Evolutionary conservation across 2,329 filamentous ascomycete species (phyloP).

Genomic region (Cryphonectria japonica): DNA sequence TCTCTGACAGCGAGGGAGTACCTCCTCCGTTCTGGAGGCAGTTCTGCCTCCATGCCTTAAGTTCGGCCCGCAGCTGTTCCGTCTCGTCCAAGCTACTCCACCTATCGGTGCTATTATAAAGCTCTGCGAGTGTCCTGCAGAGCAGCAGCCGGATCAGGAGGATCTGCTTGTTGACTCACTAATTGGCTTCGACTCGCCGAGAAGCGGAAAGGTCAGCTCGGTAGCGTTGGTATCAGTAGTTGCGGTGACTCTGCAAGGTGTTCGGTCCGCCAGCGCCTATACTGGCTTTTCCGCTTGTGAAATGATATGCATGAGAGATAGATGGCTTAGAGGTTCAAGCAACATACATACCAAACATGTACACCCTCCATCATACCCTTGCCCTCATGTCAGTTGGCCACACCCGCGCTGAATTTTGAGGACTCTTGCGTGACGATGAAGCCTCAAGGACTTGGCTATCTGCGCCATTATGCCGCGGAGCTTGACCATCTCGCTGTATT

Average conservation of each 20-base stretch:
- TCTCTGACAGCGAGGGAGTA: neutral
- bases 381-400: slow-evolving; percentile 9
- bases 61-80: neutral
- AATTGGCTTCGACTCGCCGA: slow-evolving; percentile 8
- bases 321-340: too few relatives aligned
- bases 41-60: too few relatives aligned
- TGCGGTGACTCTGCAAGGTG: too few relatives aligned
- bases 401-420: slow-evolving; percentile 13
- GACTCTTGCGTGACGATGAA: slow-evolving; percentile 18
- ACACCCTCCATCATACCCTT: slow-evolving; percentile 22
- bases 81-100: slow-evolving; percentile 7
- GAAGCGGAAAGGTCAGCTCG: slow-evolving; percentile 11
- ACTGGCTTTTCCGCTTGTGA: too few relatives aligned
- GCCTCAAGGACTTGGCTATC: slow-evolving; percentile 16
- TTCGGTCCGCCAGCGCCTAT: too few relatives aligned
- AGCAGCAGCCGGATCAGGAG: slow-evolving; percentile 12
- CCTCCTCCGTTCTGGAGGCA: too few relatives aligned
- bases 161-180: slow-evolving; percentile 1
- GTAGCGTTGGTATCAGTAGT: neutral
- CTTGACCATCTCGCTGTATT: slow-evolving; percentile 15
- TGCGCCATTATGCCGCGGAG: slow-evolving; percentile 13
- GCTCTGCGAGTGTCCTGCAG: slow-evolving; percentile 8
- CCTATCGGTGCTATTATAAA: slow-evolving; percentile 15
- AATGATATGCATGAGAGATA: too few relatives aligned
- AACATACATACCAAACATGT: slow-evolving; percentile 17